Conservation (phyloP, 306 rosid genomes). For the Pterocarpus macrocarpus region DNA sequence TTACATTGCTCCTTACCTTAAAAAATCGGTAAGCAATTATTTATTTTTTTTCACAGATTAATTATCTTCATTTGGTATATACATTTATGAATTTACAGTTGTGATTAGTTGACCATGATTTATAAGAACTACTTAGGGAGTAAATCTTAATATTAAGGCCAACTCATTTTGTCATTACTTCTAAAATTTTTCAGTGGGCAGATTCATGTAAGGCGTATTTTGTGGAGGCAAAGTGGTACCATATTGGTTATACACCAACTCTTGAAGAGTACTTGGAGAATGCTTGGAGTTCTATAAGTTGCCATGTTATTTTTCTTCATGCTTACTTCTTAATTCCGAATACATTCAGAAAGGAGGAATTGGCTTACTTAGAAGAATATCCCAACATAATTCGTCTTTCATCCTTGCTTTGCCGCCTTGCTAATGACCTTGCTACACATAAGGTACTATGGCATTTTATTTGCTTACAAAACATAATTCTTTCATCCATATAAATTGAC, state of each 20-base stretch:
- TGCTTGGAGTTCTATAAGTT: constrained; percentile 1
- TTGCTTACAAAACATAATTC: not conserved
- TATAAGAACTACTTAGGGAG: no score
- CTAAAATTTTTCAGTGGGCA: constrained; percentile 7
- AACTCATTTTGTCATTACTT: no score
- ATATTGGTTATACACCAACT: constrained; percentile 29
- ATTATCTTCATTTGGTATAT: not conserved
- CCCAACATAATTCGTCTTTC: not conserved
- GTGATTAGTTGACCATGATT: no score
- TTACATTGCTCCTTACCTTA: not conserved
- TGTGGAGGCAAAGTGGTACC: constrained; percentile 38
- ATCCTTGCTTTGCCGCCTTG: not conserved
- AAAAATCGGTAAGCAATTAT: not conserved
- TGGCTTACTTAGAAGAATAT: not conserved
- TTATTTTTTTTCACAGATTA: not conserved
- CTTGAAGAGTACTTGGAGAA: constrained; percentile 30
- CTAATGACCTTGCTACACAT: not conserved
- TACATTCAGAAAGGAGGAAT: not conserved
- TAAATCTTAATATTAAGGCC: no score
- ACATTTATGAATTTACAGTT: not conserved
- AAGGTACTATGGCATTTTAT: not conserved
- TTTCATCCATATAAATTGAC: no score
- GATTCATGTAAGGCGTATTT: constrained; percentile 18
- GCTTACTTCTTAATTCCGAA: not conserved
- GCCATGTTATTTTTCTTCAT: not conserved